Percentiles rank a stretch among this genome's conserved stretches.
These are phyloP conservation scores for Lepiota venenata DNA, from an alignment of 768 basidiomycete species.

Conservation along the genomic window DNA sequence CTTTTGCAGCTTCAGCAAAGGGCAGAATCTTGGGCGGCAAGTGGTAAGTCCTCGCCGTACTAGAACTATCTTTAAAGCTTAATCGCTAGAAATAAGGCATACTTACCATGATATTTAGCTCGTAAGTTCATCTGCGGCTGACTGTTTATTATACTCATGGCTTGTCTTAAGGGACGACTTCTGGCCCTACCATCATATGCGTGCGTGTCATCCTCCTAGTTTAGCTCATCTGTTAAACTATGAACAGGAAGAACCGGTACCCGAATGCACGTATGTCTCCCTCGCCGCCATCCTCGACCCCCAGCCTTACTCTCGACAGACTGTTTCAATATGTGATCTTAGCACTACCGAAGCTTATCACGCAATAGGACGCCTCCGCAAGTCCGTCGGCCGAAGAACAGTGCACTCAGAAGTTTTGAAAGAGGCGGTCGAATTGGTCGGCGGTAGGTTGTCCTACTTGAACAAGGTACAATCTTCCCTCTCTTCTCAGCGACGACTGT, in stretches of 20 bases:
- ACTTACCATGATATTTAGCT: constrained; percentile 74
- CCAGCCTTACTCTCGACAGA: constrained; percentile 29
- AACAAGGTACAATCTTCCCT: constrained; percentile 39
- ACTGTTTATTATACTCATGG: constrained; percentile 11
- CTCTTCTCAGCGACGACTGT: neutral
- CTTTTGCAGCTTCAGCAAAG: constrained; percentile 85
- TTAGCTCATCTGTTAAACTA: neutral
- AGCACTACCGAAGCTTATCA: constrained; percentile 51
- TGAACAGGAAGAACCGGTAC: constrained; percentile 6
- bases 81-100: constrained; percentile 43
- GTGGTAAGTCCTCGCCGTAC: constrained; percentile 41
- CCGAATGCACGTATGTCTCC: constrained; percentile 53
- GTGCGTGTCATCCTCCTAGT: constrained; percentile 31
- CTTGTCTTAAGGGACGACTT: constrained; percentile 66
- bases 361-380: constrained; percentile 54
- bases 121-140: constrained; percentile 37
- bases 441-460: constrained; percentile 79
- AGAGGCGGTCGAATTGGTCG: constrained; percentile 58
- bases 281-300: neutral
- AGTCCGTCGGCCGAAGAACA: constrained; percentile 28
- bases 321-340: constrained; percentile 73
- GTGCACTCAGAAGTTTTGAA: constrained; percentile 30
- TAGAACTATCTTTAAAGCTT: constrained; percentile 3
- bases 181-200: constrained; percentile 72
- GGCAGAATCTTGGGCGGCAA: constrained; percentile 83